Conservation (phyloP, 805 yeast species). For the Metschnikowia santaceciliae region DNA sequence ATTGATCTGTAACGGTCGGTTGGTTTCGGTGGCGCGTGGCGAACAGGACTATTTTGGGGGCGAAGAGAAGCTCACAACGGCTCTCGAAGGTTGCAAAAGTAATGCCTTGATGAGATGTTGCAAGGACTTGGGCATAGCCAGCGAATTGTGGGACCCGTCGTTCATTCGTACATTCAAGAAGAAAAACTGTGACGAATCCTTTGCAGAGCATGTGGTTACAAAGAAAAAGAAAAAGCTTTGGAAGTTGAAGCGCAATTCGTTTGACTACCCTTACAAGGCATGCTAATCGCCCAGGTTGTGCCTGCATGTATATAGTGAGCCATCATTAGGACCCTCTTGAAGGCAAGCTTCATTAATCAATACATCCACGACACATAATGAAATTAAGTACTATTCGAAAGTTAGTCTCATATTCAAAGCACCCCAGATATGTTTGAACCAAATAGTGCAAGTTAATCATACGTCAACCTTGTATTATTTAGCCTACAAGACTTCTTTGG, state of each 20-base stretch:
- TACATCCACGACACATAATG: no score
- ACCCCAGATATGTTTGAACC: no score
- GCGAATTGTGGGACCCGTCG: constrained; percentile 95
- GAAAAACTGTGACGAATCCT: constrained; percentile 67
- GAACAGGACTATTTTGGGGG: constrained; percentile 87
- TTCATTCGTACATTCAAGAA: constrained; percentile 55
- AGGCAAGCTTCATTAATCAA: not conserved
- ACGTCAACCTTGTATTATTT: no score
- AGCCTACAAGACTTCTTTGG: no score
- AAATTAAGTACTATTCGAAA: no score
- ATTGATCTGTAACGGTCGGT: constrained; percentile 76
- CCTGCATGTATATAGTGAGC: not conserved
- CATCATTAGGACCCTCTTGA: not conserved
- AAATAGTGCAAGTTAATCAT: no score
- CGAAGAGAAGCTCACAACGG: constrained; percentile 86
- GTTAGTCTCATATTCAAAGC: no score
- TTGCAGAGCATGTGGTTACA: constrained; percentile 78
- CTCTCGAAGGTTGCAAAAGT: constrained; percentile 94
- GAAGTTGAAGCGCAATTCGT: constrained; percentile 72
- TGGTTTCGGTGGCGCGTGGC: constrained; percentile 91
- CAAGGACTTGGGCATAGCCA: constrained; percentile 93
- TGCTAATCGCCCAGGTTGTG: constrained; percentile 4
- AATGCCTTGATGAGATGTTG: constrained; percentile 98
- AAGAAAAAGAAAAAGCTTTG: constrained; percentile 88
- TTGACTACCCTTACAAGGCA: constrained; percentile 80